Evolutionary conservation across 257 asterid species (phyloP), one percentile per base, ranked within the genome.

Genomic region (Voacanga thouarsii): DNA sequence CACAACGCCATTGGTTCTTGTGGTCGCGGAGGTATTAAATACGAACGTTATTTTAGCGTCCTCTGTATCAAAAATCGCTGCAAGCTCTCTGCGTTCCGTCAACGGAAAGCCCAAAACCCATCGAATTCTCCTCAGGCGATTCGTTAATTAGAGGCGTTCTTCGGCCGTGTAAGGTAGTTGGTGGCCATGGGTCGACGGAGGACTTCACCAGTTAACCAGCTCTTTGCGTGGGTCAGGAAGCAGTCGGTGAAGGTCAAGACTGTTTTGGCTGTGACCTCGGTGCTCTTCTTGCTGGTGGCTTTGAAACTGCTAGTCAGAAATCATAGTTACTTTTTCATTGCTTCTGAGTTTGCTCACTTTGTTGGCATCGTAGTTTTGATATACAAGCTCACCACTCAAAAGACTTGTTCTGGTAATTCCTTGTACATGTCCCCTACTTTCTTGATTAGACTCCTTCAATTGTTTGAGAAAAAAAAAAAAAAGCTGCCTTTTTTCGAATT

Each of bases 301-400:
- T 91, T 94, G 28, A 94, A 83, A 76, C 68, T 85, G n/a, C 76
- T 86, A 57, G 80, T 94, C 57, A 88, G 67, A 65, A 84, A 92
- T 56, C 85, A 82, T 78, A 86, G 76, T 75, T 89, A 89, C 11
- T 94, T 94, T 66, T 94, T 89, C 72, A 72, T 92, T 26, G 87
- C 85, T 77, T 82, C 97, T 3, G 98, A 94, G 78, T 77, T 84
- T 77, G 80, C 82, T 80, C 98, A 94, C 66, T 84, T 89, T 76
- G 56, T 82, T 37, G 98, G 98, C 66, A 91, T 94, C 76, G 53
- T 92, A 55, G 90, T 92, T 83, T 75, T 91, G 84, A 94, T 94
- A 79, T 90, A 89, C 80, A 94, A 94, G 88, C 96, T 94, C 83
- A 77, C 88, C 56, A 88, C 92, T 2, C 87, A 80, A 49, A 94